Evolutionary conservation across 2,329 filamentous ascomycete species (phyloP).

Genomic region (Pseudopyricularia cyperi): DNA sequence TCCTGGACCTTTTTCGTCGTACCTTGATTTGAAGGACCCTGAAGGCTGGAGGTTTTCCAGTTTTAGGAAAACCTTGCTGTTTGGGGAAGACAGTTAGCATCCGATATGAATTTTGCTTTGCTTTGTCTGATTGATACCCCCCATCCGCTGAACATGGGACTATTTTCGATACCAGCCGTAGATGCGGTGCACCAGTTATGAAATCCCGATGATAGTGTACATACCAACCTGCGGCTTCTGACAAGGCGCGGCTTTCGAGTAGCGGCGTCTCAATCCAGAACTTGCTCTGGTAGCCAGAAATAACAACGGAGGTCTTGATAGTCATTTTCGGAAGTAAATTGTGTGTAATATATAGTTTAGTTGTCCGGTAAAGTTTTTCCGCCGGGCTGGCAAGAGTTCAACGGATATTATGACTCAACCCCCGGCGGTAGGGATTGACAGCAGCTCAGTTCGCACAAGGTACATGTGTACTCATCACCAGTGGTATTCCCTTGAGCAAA

Average conservation of each 20-base stretch:
- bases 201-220: not conserved
- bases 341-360: no score
- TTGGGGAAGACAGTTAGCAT: not conserved
- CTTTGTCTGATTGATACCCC: not conserved
- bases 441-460: no score
- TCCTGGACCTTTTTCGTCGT: constrained; percentile 11
- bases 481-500: no score
- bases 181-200: no score
- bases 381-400: no score
- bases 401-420: no score
- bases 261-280: not conserved
- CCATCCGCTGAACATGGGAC: no score
- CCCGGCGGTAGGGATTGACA: no score
- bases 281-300: not conserved
- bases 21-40: constrained; percentile 72
- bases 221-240: constrained; percentile 7
- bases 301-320: not conserved
- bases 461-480: no score
- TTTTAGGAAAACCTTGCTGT: constrained; percentile 65
- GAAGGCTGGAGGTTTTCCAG: constrained; percentile 71
- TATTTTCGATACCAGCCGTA: no score
- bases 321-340: not conserved
- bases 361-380: no score
- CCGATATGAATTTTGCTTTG: not conserved
- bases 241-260: not conserved